Base-by-base conservation (phyloP, 768 basidiomycete genomes). In the Pulveroboletus sp. region DNA sequence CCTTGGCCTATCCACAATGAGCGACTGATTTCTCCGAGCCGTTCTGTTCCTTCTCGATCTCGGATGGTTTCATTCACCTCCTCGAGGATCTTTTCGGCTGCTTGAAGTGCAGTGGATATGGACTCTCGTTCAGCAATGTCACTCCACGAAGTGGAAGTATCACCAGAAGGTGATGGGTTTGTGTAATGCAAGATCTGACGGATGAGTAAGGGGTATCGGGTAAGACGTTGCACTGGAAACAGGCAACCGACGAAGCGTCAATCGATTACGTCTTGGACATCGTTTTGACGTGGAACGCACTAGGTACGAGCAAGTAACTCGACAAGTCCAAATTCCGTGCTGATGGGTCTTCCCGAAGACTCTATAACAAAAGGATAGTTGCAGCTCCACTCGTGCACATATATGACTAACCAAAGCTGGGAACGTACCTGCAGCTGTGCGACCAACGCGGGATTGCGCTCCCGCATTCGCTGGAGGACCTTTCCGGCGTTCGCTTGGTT, bases 21-120 rank as follows among this genome's bases (percentile, higher is more conserved):
- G 50, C 86, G 80, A 14, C 89, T 92, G 29, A 97, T 77, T 20
- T 71, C 73, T 39, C 75, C 76, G 2, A 99, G 73, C n/a, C 86
- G 80, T 56, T 90, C 89, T 9, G 73, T 68, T 2, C 86, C 83
- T 67, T 98, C 93, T 49, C 85, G 86, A 17, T 88, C 81, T 5
- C 94, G 77, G 23, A 98, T 89, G 2, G 83, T 75, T 63, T 96
- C 94, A 63, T 98, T 99, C 63, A 97, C 93, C 31, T 80, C 72
- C 9, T 74, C 78, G 0, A 97, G 76, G 7, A 93, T 81, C 11
- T 70, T 72, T 71, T 95, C 91, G 0, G 91, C 80, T 13, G 75
- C 79, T 8, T 75, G 68, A 1, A 89, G 76, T 0, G 88, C 76
- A 0, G 66, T 62, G 2, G 75, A 68, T 44, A 93, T 79, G 6